phyloP scores from a whole-genome alignment of 2,329 filamentous ascomycete species.

The Sclerotinia sclerotiorum region DNA sequence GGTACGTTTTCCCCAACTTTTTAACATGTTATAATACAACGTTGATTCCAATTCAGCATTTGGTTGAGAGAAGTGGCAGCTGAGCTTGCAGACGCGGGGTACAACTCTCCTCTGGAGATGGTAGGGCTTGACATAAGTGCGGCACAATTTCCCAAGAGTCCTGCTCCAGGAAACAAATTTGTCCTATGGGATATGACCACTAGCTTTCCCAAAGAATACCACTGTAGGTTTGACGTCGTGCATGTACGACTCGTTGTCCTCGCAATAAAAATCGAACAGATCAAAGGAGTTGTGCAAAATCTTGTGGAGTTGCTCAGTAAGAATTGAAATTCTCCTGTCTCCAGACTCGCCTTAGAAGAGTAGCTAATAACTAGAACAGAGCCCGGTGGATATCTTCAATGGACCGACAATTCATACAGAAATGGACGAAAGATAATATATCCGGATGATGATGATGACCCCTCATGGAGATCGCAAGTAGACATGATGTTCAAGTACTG shows the following conservation, averaged over 20 bases:
- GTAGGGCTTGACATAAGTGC: not conserved
- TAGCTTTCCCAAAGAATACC: not conserved
- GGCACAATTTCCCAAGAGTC: not conserved
- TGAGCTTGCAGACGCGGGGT: not conserved
- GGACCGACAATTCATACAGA: not conserved
- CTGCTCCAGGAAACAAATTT: not conserved
- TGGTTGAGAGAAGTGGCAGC: not conserved
- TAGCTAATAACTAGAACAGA: not conserved
- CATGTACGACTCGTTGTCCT: not conserved
- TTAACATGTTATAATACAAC: not conserved
- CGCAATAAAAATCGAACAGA: not conserved
- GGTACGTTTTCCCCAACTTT: not conserved
- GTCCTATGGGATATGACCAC: constrained; percentile 2
- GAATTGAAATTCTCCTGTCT: not conserved
- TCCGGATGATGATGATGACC: not conserved
- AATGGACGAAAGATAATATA: not conserved
- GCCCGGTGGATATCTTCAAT: constrained; percentile 1
- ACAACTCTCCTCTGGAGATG: not conserved
- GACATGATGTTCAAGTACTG: not conserved
- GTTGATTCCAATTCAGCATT: not conserved
- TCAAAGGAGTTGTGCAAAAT: not conserved
- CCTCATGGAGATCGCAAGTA: not conserved
- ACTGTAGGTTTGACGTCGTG: not conserved
- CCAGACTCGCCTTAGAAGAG: not conserved
- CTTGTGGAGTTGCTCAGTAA: not conserved